Base-by-base conservation (phyloP, 768 basidiomycete genomes). In the Boletellus sp. region DNA sequence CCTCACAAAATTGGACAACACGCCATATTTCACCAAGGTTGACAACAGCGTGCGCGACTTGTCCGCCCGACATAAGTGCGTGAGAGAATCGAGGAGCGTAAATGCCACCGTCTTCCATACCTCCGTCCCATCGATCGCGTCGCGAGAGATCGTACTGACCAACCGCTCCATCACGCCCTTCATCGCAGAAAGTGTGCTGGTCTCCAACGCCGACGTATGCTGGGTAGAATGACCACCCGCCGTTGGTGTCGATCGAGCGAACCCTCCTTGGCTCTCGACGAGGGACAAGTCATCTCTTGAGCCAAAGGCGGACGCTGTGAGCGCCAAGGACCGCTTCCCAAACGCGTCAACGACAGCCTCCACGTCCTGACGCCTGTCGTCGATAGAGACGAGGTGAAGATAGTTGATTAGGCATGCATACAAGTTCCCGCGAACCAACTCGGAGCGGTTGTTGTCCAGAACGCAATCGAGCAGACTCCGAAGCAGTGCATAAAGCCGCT, bases 81-180 rank as follows among this genome's bases (percentile, higher is more conserved):
- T 78, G 8, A 94, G 75, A 1, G 88, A 84, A 58, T 94, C 91
- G 37, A 97, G 74, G 3, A 93, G 74, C 75, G 94, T 87, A 64
- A 94, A 97, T 9, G 94, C 90, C 15, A 97, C 83, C 3, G 94
- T 94, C 70, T 91, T 91, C 95, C 95, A 98, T 2, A 97, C 90
- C 67, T 97, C 94, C 16, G 90, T 84, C 7, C 94, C 94, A 55
- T 96, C 94, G 47, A 91, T 88, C 1, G 93, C 94, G 62, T 98
- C 95, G n/a, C 91, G 78, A 19, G 90, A 82, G 34, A 95, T 74
- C 33, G 82, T 76, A 0, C 81, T 70, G 0, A 93, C 75, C 17
- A 97, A 69, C 6, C 86, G 77, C 47, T 95, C 94, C 58, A 86
- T 75, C 32, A 74, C 74, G 6, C 76, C 69, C 58, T 84, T 86